Evolutionary conservation across 2,329 filamentous ascomycete species (phyloP).

Genomic region (Alternaria postmessia): DNA sequence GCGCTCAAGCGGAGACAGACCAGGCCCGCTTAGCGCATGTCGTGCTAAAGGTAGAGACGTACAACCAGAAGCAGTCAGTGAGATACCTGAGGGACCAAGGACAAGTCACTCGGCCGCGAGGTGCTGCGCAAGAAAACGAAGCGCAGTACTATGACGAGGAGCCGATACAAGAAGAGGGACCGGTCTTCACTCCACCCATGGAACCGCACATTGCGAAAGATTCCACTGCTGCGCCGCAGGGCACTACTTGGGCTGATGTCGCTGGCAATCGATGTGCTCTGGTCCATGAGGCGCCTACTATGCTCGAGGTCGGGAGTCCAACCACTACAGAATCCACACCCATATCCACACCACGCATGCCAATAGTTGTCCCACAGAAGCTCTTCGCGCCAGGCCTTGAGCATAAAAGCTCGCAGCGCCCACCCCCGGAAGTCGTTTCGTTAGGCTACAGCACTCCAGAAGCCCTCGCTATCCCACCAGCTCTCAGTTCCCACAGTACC

Average conservation of each 20-base stretch:
- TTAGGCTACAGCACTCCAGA: conserved; percentile 1
- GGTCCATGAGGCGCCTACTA: background rate
- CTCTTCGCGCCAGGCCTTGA: background rate
- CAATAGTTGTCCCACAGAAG: background rate
- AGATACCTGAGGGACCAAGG: conserved; percentile 13
- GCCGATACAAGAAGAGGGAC: background rate
- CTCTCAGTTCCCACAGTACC: background rate
- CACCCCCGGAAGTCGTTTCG: background rate
- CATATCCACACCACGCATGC: background rate
- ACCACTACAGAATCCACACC: background rate
- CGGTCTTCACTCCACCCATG: background rate
- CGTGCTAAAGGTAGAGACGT: conserved; percentile 25
- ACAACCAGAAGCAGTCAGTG: conserved; percentile 22
- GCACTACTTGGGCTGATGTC: conserved; percentile 19
- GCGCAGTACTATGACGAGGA: background rate
- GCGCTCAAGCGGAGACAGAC: conserved; percentile 19
- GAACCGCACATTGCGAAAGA: background rate
- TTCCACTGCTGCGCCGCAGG: background rate
- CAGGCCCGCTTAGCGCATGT: conserved; percentile 18
- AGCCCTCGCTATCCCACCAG: background rate
- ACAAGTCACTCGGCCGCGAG: background rate
- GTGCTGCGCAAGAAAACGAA: background rate
- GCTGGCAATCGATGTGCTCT: conserved; percentile 5
- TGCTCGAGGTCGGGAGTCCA: background rate
- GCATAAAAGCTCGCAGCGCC: background rate